Percentiles rank a stretch among this genome's conserved stretches.
Conservation (phyloP, 176 grass and related monocot species). For the Paspalum vaginatum region DNA sequence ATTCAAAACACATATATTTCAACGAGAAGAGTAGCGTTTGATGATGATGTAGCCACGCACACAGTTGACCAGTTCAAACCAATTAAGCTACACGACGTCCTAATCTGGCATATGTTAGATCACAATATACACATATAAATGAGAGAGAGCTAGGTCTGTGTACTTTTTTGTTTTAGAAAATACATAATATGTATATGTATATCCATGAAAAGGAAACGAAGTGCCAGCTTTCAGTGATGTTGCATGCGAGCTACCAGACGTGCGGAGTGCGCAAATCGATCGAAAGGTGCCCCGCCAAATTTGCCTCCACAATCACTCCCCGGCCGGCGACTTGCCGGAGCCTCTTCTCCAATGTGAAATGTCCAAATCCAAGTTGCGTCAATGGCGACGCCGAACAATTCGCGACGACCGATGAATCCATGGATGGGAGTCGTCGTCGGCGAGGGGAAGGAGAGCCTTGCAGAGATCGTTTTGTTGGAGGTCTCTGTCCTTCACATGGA, state of each 20-base stretch:
- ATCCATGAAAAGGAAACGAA: background rate
- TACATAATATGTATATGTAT: background rate
- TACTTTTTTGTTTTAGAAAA: background rate
- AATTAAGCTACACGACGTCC: background rate
- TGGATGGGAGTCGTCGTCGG: no score
- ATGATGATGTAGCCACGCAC: no score
- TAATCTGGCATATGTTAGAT: background rate
- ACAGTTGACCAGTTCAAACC: background rate
- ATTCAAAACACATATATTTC: no score
- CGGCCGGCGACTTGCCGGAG: background rate
- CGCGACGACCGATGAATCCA: no score
- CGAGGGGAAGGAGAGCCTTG: no score
- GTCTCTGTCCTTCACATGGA: slow-evolving; percentile 25
- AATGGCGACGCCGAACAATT: background rate
- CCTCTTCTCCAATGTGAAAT: background rate
- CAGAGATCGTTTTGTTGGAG: background rate
- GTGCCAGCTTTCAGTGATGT: slow-evolving; percentile 44
- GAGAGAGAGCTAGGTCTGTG: no score
- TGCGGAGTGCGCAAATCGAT: slow-evolving; percentile 20
- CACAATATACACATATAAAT: background rate
- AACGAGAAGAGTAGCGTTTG: background rate
- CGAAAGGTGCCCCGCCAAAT: slow-evolving; percentile 45
- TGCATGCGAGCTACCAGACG: slow-evolving; percentile 43
- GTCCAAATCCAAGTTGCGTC: slow-evolving; percentile 7
- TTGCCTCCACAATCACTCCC: slow-evolving; percentile 8